A percentile compares a stretch with the other conserved stretches of the same genome.
Evolutionary conservation across 2,329 filamentous ascomycete genomes (phyloP).

Genomic region (Fusarium torreyae): DNA sequence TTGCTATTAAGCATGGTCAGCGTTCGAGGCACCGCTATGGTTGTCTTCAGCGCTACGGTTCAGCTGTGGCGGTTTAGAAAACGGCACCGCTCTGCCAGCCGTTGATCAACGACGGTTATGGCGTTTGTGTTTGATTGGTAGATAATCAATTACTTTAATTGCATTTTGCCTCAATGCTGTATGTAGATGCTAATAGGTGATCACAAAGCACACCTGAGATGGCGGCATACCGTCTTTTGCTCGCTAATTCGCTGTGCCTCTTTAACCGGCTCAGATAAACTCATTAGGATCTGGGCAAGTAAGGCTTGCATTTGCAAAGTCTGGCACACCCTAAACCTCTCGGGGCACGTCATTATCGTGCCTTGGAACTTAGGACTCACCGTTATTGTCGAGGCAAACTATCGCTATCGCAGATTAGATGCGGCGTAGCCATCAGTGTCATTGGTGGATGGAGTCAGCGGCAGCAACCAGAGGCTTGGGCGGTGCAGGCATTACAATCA

Average conservation of each 20-base stretch:
- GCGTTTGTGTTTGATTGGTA: conserved; percentile 34
- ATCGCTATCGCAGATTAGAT: conserved; percentile 41
- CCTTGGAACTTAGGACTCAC: conserved; percentile 19
- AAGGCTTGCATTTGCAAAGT: conserved; percentile 4
- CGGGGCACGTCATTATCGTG: conserved; percentile 28
- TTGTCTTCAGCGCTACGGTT: conserved; percentile 27
- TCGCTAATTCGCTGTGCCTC: conserved; percentile 2
- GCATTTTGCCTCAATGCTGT: not conserved
- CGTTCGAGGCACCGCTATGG: conserved; percentile 12
- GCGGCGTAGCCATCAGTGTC: conserved; percentile 9
- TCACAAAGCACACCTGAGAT: conserved; percentile 1
- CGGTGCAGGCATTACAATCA: conserved; percentile 2
- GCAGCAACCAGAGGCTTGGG: conserved; percentile 6
- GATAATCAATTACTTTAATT: conserved; percentile 15
- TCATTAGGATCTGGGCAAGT: not conserved
- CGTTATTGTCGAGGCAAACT: conserved; percentile 16
- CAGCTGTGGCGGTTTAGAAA: conserved; percentile 34
- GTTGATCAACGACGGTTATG: conserved; percentile 31
- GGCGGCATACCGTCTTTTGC: conserved; percentile 1
- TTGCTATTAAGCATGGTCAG: conserved; percentile 19
- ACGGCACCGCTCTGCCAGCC: conserved; percentile 13
- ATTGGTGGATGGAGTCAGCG: conserved; percentile 36
- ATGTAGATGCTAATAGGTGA: conserved; percentile 12
- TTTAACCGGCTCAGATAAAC: not conserved
- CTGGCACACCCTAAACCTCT: conserved; percentile 7